phyloP scores from a whole-genome alignment of 164 flowering plant genomes.

The Platanus orientalis region DNA sequence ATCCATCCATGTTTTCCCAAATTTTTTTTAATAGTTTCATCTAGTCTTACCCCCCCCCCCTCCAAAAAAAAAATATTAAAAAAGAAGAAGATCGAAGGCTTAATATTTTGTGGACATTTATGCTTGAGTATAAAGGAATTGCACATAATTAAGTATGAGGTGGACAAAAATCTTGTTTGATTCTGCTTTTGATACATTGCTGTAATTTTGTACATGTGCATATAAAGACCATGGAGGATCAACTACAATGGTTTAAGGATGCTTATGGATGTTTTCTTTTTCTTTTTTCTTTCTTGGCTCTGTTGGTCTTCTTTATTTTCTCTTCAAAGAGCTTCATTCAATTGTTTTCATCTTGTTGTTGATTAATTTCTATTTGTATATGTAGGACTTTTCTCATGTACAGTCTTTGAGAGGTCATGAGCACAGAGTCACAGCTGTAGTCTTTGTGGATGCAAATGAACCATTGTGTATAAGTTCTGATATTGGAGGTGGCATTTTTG shows the following conservation, averaged over 20 bases:
- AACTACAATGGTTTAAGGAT: background rate
- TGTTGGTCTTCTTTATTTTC: background rate
- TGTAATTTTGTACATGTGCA: no score
- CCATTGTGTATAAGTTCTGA: conserved; percentile 83
- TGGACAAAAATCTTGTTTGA: no score
- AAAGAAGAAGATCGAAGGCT: no score
- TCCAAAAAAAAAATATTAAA: no score
- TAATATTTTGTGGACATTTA: no score
- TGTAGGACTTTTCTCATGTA: conserved; percentile 75
- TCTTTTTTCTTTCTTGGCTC: background rate
- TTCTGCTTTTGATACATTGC: no score
- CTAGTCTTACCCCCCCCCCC: no score
- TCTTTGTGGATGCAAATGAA: conserved; percentile 46
- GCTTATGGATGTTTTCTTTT: background rate
- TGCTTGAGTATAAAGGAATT: no score
- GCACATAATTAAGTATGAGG: no score
- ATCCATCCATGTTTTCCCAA: no score
- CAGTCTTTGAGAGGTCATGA: conserved; percentile 82
- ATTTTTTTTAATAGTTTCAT: no score
- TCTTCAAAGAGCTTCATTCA: background rate
- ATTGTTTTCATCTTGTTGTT: background rate
- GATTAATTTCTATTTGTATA: conserved; percentile 1
- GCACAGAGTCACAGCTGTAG: conserved; percentile 66
- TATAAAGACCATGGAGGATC: background rate
- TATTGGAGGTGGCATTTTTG: conserved; percentile 74